Evolutionary conservation across 1,284 basidiomycete genomes (phyloP), one percentile per base, ranked within the genome.

Genomic region (Ganoderma multipileum): DNA sequence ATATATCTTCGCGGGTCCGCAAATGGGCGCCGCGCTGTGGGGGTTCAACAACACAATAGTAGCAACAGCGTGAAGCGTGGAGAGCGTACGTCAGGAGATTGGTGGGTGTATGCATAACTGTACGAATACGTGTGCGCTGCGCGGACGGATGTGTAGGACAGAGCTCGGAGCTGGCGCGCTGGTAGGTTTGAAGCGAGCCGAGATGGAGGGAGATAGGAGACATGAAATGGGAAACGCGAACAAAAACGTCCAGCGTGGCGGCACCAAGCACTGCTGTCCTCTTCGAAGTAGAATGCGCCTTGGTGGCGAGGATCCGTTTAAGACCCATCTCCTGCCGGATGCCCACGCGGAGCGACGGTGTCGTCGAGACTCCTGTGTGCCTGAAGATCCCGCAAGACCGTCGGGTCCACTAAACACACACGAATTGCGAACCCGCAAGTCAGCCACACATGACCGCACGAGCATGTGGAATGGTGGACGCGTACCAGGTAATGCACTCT

Each of bases 321-420:
- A 61, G 70, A 71, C 44, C 68, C 65, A 26, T 68, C 64, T 30
- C 66, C 70, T 23, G 68, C 65, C 30, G 42, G 59, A 55, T 54
- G 65, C 16, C 71, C 72, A 61, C 71, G 68, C n/a, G 73, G 57
- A 14, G 66, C 54, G 42, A 75, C 74, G 42, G 72, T 68, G 65
- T 92, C 90, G 65, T 95, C 94, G 72, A 95, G 85, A 82, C 90
- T 95, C 80, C 91, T 85, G 79, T 95, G 94, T 28, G 91, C 91
- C 81, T 96, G 94, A 63, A 97, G 84, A 83, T 97, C 95, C 52
- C 92, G 90, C 76, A 96, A 83, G 41, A 97, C 95, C 44, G 89
- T 89, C 1, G 95, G 95, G 80, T 97, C 95, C 74, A 96, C 93
- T 91, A 80, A 71, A 65, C 62, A 67, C 44, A 57, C 63, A 68